Percentiles rank a stretch among this genome's conserved stretches.
Evolutionary conservation across 164 flowering plant species (phyloP).

Genomic region (Tinospora cordifolia): DNA sequence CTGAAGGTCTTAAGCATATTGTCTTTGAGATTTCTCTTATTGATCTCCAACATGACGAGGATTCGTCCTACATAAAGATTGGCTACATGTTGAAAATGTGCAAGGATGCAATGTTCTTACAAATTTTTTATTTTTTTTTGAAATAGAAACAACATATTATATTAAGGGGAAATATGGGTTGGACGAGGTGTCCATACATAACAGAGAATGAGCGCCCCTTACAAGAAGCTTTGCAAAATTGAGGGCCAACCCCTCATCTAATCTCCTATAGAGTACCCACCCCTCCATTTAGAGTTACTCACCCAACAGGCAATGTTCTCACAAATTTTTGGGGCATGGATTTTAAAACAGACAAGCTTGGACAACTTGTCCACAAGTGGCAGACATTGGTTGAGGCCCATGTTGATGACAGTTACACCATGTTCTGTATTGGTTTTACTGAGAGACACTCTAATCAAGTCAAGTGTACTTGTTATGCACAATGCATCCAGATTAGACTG

Average conservation of each 20-base stretch:
- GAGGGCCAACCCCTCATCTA: no score
- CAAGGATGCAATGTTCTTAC: no score
- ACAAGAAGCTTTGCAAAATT: no score
- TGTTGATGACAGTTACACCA: constrained; percentile 11
- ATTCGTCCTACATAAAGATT: constrained; percentile 13
- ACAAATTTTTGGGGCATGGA: constrained; percentile 41
- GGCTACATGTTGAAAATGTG: constrained; percentile 10
- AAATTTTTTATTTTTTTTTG: no score
- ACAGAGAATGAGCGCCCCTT: no score
- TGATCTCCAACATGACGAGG: constrained; percentile 9
- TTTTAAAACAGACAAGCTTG: constrained; percentile 34
- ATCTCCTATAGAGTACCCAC: no score
- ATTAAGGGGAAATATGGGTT: no score
- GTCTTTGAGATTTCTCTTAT: constrained; percentile 12
- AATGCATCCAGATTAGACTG: constrained; percentile 11
- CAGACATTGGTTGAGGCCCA: constrained; percentile 33
- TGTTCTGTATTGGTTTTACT: constrained; percentile 17
- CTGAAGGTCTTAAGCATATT: constrained; percentile 14
- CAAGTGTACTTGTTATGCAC: constrained; percentile 15
- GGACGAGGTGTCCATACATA: no score
- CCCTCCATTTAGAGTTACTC: no score
- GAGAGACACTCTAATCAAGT: constrained; percentile 13
- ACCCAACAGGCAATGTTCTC: constrained; percentile 36
- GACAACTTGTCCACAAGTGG: constrained; percentile 40
- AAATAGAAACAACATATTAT: no score